A percentile compares a stretch with the other conserved stretches of the same genome.
Conservation (phyloP, 768 basidiomycete genomes). For the Phlegmacium glaucopus region DNA sequence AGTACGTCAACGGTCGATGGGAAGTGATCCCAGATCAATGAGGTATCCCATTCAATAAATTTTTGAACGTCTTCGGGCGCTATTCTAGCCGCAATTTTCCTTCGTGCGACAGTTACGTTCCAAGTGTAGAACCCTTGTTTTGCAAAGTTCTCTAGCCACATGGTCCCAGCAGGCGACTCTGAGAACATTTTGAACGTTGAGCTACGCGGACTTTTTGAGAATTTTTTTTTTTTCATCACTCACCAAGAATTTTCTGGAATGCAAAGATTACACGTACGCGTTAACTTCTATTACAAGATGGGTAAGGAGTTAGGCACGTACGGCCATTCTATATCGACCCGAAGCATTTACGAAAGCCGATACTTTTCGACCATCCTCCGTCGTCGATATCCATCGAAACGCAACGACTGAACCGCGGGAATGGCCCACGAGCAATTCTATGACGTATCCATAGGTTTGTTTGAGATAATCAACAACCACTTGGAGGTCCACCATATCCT, state of each 20-base stretch:
- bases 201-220: background rate
- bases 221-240: conserved; percentile 10
- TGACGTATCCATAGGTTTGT: conserved; percentile 55
- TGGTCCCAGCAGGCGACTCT: conserved; percentile 23
- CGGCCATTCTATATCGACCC: conserved; percentile 77
- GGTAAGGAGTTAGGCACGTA: conserved; percentile 33
- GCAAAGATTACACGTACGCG: background rate
- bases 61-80: conserved; percentile 56
- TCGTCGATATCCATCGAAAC: conserved; percentile 66
- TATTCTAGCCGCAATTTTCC: conserved; percentile 48
- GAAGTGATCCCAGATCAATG: conserved; percentile 65
- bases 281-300: conserved; percentile 1
- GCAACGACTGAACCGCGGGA: conserved; percentile 72
- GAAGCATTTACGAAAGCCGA: conserved; percentile 70
- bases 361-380: conserved; percentile 53
- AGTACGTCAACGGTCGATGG: conserved; percentile 64
- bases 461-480: conserved; percentile 64
- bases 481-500: conserved; percentile 65
- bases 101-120: conserved; percentile 64
- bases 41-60: conserved; percentile 65
- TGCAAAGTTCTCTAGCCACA: conserved; percentile 49
- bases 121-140: conserved; percentile 60
- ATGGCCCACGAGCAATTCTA: conserved; percentile 73
- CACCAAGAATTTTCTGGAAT: conserved; percentile 42
- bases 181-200: background rate